A percentile compares a stretch with the other conserved stretches of the same genome.
phyloP scores from a whole-genome alignment of 306 rosid species.

The Alnus rubra region DNA sequence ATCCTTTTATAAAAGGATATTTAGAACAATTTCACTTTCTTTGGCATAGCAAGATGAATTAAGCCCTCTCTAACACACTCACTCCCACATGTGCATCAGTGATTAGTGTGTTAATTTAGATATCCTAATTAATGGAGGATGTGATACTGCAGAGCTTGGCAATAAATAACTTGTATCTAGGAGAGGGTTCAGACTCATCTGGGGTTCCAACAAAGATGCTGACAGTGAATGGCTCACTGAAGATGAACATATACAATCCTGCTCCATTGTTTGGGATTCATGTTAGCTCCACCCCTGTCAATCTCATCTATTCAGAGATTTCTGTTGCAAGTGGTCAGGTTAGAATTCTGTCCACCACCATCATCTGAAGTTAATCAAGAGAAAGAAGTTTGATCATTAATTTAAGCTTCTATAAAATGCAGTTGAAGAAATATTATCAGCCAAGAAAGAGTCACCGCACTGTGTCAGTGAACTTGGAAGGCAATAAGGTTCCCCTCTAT shows the following conservation, averaged over 20 bases:
- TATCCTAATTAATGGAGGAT: neutral
- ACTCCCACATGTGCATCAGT: neutral
- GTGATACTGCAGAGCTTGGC: constrained; percentile 66
- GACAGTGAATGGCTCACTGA: constrained; percentile 73
- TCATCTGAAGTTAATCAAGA: neutral
- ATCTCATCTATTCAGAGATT: constrained; percentile 72
- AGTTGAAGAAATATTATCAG: constrained; percentile 84
- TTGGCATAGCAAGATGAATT: neutral
- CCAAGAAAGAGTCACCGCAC: constrained; percentile 74
- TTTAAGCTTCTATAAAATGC: constrained; percentile 11
- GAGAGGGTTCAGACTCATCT: constrained; percentile 77
- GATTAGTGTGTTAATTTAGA: neutral
- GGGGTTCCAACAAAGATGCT: constrained; percentile 82
- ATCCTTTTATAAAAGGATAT: neutral
- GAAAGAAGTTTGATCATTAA: too few species aligned
- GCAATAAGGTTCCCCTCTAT: constrained; percentile 79
- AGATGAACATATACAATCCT: constrained; percentile 73
- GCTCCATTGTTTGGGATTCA: constrained; percentile 91
- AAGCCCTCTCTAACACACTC: neutral
- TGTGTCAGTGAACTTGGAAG: constrained; percentile 46
- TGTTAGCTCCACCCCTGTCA: constrained; percentile 68
- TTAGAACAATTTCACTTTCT: neutral
- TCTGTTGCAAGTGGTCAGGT: constrained; percentile 86
- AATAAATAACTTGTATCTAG: constrained; percentile 66
- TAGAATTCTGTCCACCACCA: constrained; percentile 1